phyloP scores from a whole-genome alignment of 1,284 basidiomycete species.

The Leccinum angustisporum region DNA sequence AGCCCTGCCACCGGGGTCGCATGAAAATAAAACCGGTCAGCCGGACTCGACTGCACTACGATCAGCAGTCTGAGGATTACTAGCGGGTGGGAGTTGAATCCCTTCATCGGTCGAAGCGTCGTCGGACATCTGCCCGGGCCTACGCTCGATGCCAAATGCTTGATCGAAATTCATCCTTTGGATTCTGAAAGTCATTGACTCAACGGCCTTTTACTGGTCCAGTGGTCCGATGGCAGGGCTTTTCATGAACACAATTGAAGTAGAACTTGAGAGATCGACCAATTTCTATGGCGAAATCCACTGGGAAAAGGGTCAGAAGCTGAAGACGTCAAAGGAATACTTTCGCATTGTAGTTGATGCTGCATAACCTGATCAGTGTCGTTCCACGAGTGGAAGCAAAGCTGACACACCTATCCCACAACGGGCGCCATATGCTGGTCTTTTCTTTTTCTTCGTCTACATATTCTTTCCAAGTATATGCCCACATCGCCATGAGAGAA shows the following conservation, averaged over 20 bases:
- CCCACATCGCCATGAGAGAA: too few species aligned
- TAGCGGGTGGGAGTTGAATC: neutral
- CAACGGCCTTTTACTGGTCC: constrained; percentile 30
- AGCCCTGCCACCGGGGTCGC: too few species aligned
- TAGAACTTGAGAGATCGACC: constrained; percentile 62
- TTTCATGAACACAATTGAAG: constrained; percentile 45
- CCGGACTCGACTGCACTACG: too few species aligned
- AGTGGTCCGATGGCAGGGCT: constrained; percentile 41
- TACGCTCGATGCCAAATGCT: constrained; percentile 48
- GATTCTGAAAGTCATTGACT: constrained; percentile 22
- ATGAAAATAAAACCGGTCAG: too few species aligned
- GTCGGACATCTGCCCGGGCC: constrained; percentile 14
- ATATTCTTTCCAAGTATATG: too few species aligned
- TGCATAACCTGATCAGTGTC: constrained; percentile 29
- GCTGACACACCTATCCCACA: constrained; percentile 65
- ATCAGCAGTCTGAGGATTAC: too few species aligned
- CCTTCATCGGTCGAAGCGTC: constrained; percentile 1
- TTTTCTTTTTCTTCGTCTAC: constrained; percentile 27
- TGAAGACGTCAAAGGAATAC: neutral
- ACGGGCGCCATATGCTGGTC: constrained; percentile 59
- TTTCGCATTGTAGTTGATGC: constrained; percentile 67
- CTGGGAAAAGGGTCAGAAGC: constrained; percentile 33
- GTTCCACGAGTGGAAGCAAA: neutral
- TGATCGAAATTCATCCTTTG: constrained; percentile 42
- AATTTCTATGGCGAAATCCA: constrained; percentile 69